A percentile compares a stretch with the other conserved stretches of the same genome.
phyloP scores from a whole-genome alignment of 257 asterid genomes.

The Lycium ferocissimum region DNA sequence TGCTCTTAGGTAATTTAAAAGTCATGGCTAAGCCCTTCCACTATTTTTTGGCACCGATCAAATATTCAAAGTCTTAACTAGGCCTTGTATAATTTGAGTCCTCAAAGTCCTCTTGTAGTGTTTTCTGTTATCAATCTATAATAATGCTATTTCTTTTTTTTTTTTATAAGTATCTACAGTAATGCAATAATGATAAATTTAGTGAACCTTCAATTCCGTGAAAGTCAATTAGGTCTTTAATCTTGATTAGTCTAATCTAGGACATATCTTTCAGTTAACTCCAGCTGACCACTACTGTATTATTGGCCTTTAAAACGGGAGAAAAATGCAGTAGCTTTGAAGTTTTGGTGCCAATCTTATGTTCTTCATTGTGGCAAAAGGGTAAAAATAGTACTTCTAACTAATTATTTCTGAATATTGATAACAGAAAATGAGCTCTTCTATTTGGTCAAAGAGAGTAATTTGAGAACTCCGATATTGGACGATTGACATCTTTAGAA shows the following conservation, averaged over 20 bases:
- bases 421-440: too few relatives aligned
- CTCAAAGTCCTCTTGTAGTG: not conserved
- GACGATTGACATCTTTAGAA: too few relatives aligned
- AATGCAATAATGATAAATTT: not conserved
- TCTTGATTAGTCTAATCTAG: not conserved
- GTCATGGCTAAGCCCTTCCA: not conserved
- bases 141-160: not conserved
- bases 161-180: not conserved
- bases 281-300: not conserved
- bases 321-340: not conserved
- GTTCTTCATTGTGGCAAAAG: not conserved
- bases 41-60: slow-evolving; percentile 3
- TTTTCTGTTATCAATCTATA: not conserved
- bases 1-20: slow-evolving; percentile 1
- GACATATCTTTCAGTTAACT: not conserved
- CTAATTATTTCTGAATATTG: too few relatives aligned
- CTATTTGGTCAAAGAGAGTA: too few relatives aligned
- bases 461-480: too few relatives aligned
- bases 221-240: not conserved
- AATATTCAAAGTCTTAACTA: not conserved
- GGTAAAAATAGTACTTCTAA: not conserved
- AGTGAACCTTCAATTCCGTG: not conserved
- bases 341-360: not conserved
- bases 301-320: not conserved
- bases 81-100: not conserved